Conservation (phyloP, 1,284 basidiomycete genomes). For the Ustanciosporium gigantosporum region DNA sequence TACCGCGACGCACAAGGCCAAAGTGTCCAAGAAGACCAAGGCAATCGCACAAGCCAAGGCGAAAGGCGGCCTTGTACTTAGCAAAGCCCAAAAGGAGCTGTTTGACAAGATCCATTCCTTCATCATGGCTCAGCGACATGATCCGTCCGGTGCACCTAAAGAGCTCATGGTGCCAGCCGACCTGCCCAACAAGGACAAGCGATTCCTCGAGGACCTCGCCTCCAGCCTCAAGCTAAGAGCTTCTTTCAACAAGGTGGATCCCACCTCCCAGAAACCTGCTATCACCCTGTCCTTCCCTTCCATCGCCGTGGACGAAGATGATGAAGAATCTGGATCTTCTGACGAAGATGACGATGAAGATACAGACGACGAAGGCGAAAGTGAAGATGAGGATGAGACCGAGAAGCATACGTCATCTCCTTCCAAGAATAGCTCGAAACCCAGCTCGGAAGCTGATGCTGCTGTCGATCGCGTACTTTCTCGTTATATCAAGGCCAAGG, state of each 20-base stretch:
- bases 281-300: constrained; percentile 44
- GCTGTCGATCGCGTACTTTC: constrained; percentile 81
- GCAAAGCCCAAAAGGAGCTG: constrained; percentile 21
- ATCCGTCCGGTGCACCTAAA: constrained; percentile 60
- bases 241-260: constrained; percentile 56
- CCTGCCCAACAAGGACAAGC: constrained; percentile 32
- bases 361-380: constrained; percentile 4
- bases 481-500: constrained; percentile 83
- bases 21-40: constrained; percentile 66
- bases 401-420: constrained; percentile 61
- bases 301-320: constrained; percentile 25
- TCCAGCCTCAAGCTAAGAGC: constrained; percentile 42
- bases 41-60: constrained; percentile 78
- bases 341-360: constrained; percentile 2
- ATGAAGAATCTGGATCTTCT: constrained; percentile 1
- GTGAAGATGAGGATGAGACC: constrained; percentile 54
- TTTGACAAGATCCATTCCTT: constrained; percentile 70
- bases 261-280: constrained; percentile 39
- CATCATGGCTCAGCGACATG: constrained; percentile 78
- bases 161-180: constrained; percentile 45
- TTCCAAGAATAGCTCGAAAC: constrained; percentile 62
- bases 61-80: constrained; percentile 61
- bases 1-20: constrained; percentile 64
- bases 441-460: constrained; percentile 55
- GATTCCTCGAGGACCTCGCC: constrained; percentile 49